Percentiles rank a stretch among this genome's conserved stretches.
phyloP scores from a whole-genome alignment of 1,284 basidiomycete genomes.

The Leccinum ponderosum region DNA sequence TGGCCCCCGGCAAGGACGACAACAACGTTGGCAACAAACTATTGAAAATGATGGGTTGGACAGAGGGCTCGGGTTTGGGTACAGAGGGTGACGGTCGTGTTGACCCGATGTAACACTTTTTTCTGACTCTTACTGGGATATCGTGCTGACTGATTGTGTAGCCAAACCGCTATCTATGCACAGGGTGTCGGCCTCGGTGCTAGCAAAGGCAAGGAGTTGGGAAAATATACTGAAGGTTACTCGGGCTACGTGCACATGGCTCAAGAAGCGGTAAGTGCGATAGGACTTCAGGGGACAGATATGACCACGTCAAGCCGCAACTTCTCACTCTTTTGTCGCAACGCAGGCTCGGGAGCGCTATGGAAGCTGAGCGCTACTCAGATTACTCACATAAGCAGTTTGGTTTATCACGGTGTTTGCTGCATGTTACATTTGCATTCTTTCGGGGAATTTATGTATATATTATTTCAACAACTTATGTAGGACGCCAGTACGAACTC shows the following conservation, averaged over 20 bases:
- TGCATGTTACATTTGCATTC: slow-evolving; percentile 13
- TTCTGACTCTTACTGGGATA: slow-evolving; percentile 1
- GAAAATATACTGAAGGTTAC: slow-evolving; percentile 72
- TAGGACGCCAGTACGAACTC: slow-evolving; percentile 1
- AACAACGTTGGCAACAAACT: slow-evolving; percentile 88
- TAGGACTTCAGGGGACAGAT: slow-evolving; percentile 23
- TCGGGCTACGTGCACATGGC: slow-evolving; percentile 74
- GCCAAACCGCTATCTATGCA: slow-evolving; percentile 82
- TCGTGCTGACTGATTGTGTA: slow-evolving; percentile 30
- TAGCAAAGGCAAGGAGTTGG: slow-evolving; percentile 82
- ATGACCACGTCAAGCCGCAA: slow-evolving; percentile 18
- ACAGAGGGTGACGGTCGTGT: slow-evolving; percentile 78
- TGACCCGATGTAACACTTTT: slow-evolving; percentile 67
- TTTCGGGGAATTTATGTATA: slow-evolving; percentile 23
- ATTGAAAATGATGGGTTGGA: slow-evolving; percentile 96
- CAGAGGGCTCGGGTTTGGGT: slow-evolving; percentile 84
- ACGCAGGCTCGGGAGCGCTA: slow-evolving; percentile 49
- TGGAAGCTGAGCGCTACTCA: slow-evolving; percentile 27
- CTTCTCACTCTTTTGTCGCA: slow-evolving; percentile 28
- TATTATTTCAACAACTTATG: slow-evolving; percentile 5
- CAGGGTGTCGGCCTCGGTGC: slow-evolving; percentile 87
- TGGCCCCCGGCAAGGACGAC: slow-evolving; percentile 74
- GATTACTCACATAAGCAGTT: slow-evolving; percentile 9
- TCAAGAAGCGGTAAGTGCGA: slow-evolving; percentile 57
- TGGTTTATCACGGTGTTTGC: slow-evolving; percentile 15